phyloP scores from a whole-genome alignment of 306 rosid genomes.

The Gastrolobium villosum region DNA sequence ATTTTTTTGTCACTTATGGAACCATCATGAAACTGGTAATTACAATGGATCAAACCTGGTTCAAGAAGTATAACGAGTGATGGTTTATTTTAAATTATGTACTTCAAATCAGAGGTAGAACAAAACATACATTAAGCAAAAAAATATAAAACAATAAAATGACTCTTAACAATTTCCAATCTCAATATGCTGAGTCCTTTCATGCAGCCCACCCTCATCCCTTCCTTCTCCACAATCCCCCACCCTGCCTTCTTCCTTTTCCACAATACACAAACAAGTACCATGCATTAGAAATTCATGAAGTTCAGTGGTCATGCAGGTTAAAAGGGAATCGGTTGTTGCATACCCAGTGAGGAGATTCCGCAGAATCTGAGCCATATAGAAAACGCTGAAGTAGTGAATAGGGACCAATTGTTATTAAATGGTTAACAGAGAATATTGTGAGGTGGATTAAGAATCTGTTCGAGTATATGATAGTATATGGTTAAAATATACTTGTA shows the following conservation, averaged over 20 bases:
- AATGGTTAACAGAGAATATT: neutral
- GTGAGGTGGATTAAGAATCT: neutral
- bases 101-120: constrained; percentile 29
- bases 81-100: constrained; percentile 2
- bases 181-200: constrained; percentile 10
- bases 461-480: constrained; percentile 7
- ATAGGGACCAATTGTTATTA: neutral
- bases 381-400: constrained; percentile 3
- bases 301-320: constrained; percentile 1
- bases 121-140: constrained; percentile 27
- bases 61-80: constrained; percentile 32
- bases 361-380: neutral
- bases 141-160: neutral
- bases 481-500: constrained; percentile 3
- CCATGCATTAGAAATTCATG: constrained; percentile 8
- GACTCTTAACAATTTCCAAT: constrained; percentile 5
- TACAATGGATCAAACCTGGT: constrained; percentile 48
- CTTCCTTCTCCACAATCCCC: neutral
- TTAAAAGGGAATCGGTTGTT: constrained; percentile 8
- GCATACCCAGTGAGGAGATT: neutral
- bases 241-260: neutral
- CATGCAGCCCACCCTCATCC: constrained; percentile 14
- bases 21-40: constrained; percentile 34
- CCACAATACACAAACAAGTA: neutral
- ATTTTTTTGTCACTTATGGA: constrained; percentile 21